Conservation (phyloP, 164 flowering plant species). For the Vitis labrusca region DNA sequence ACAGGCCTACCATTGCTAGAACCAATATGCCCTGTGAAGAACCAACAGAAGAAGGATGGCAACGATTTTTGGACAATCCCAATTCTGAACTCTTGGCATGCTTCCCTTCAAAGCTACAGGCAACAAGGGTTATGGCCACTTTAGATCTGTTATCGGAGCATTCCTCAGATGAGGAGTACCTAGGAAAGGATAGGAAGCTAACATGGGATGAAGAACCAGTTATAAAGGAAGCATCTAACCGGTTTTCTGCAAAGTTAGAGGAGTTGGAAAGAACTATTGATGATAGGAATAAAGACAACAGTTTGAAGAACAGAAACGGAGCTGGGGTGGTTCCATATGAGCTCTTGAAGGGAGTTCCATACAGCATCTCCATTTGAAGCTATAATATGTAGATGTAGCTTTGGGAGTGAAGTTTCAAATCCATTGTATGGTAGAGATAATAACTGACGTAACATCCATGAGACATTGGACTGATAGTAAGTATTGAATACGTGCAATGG, state of each 20-base stretch:
- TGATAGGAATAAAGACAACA: conserved; percentile 17
- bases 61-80: conserved; percentile 23
- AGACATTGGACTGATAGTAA: too few species aligned
- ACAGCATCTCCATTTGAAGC: conserved; percentile 17
- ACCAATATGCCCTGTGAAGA: conserved; percentile 30
- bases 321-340: conserved; percentile 37
- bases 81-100: conserved; percentile 11
- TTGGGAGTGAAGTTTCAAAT: too few species aligned
- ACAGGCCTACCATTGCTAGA: conserved; percentile 30
- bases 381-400: not conserved
- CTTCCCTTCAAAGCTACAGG: conserved; percentile 34
- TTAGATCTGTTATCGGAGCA: conserved; percentile 28
- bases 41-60: conserved; percentile 8
- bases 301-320: conserved; percentile 32
- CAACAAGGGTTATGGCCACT: conserved; percentile 25
- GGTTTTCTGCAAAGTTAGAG: conserved; percentile 20
- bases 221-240: conserved; percentile 20
- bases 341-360: conserved; percentile 29
- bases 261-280: conserved; percentile 29
- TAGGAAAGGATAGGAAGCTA: conserved; percentile 22
- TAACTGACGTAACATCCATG: too few species aligned
- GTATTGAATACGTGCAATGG: too few species aligned
- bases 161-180: conserved; percentile 37
- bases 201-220: conserved; percentile 22
- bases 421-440: too few species aligned